These are phyloP conservation scores for Vicia faba DNA, from an alignment of 306 rosid genomes.

Conservation along the genomic window DNA sequence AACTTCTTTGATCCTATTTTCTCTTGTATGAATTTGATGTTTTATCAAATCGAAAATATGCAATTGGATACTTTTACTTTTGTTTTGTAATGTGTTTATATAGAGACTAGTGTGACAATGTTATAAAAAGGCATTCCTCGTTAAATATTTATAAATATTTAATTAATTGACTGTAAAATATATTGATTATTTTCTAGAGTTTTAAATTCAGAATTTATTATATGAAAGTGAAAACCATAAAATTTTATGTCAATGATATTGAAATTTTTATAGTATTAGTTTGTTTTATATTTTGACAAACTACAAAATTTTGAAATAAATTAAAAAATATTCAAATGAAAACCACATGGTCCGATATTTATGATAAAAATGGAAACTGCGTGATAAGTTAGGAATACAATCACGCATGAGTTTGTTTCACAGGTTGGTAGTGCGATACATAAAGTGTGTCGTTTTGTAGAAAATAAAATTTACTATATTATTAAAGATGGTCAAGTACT, in stretches of 20 bases:
- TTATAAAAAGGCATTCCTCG: not conserved
- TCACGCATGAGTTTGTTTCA: too few relatives aligned
- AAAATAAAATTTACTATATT: too few relatives aligned
- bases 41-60: conserved; percentile 28
- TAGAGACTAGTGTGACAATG: conserved; percentile 17
- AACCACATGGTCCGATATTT: too few relatives aligned
- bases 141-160: conserved; percentile 23
- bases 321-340: too few relatives aligned
- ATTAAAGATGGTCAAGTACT: too few relatives aligned
- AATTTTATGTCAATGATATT: conserved; percentile 5
- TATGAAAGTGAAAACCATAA: conserved; percentile 15
- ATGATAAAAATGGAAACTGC: too few relatives aligned
- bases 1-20: conserved; percentile 10
- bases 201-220: conserved; percentile 25
- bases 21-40: conserved; percentile 9
- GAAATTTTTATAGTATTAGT: too few relatives aligned
- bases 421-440: too few relatives aligned
- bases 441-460: too few relatives aligned
- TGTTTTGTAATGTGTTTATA: conserved; percentile 45
- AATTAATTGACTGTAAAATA: conserved; percentile 17
- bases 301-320: too few relatives aligned
- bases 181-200: conserved; percentile 34
- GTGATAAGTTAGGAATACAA: too few relatives aligned
- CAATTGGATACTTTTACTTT: conserved; percentile 25
- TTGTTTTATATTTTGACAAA: too few relatives aligned